Base-by-base conservation (phyloP, 2,329 filamentous ascomycete genomes). In the Gaeumannomyces sp. region DNA sequence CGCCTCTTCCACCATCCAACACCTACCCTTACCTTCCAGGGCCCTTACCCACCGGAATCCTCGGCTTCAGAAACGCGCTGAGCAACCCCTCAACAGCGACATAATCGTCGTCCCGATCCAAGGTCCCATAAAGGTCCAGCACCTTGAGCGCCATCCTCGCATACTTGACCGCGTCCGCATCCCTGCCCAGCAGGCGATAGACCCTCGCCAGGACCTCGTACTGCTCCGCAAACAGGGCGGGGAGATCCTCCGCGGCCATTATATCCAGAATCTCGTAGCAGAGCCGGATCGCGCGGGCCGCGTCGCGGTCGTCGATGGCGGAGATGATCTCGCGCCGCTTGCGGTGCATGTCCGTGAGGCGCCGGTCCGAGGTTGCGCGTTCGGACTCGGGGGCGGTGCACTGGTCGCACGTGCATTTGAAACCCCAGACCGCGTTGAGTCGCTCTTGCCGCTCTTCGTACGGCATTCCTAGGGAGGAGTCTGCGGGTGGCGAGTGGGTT, bases 371-470 rank as follows among this genome's bases (percentile, higher is more conserved):
- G 62, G 72, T 74, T 68, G 67, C 75, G 69, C 72, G 77, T 71
- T 73, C 77, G 72, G 65, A 76, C 77, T 72, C 78, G 66, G 82
- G 84, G 73, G 84, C 85, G 83, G 76, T 76, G 68, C 79, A 85
- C 69, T 84, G 81, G 72, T 71, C 66, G 64, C 75, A 77, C 19
- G 65, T 67, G 67, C 75, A 77, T 28, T 69, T 69, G 64, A 77
- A 76, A 3, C 70, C 71, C 75, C 75, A 77, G 14, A 70, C 70
- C 60, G 28, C 25, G 25, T 68, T 65, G 13, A 76, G 68, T 2
- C 68, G 67, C 2, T 63, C 59, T 45, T 72, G 69, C 50, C 75
- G 70, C 28, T 73, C 70, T 28, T 68, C 66, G 13, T 67, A 67
- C 1, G 57, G 38, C 45, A 62, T 56, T 2, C 61, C 61, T 4